These are phyloP conservation scores for Phyllosticta citrichinensis DNA, from an alignment of 2,329 filamentous ascomycete species.

Conservation along the genomic window DNA sequence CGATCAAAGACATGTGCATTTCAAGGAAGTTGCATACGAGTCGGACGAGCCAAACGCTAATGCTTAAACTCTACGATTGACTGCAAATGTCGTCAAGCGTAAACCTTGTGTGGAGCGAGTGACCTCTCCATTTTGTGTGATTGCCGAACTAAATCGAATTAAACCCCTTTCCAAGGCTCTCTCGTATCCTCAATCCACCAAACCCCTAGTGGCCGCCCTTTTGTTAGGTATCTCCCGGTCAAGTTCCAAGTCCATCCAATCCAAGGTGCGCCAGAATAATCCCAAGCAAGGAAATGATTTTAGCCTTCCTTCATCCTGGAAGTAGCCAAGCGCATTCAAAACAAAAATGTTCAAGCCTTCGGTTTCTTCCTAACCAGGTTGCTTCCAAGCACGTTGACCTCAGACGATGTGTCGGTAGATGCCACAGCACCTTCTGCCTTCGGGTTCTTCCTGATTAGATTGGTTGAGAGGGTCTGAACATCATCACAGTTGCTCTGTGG, in stretches of 20 bases:
- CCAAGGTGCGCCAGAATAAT: background rate
- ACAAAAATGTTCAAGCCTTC: constrained; percentile 13
- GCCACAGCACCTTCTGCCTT: background rate
- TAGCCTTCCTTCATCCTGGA: background rate
- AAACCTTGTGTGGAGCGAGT: background rate
- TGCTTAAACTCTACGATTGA: background rate
- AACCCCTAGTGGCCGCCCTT: background rate
- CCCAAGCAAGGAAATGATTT: background rate
- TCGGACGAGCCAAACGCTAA: background rate
- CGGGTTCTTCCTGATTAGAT: constrained; percentile 2
- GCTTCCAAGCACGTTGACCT: constrained; percentile 9
- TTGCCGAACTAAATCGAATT: background rate
- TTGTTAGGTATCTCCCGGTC: background rate
- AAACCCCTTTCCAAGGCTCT: background rate
- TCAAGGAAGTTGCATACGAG: background rate
- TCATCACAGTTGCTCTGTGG: background rate
- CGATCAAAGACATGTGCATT: background rate
- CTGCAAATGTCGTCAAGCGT: background rate
- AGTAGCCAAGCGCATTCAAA: background rate
- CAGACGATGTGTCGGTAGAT: background rate
- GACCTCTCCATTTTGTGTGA: background rate
- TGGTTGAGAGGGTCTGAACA: constrained; percentile 1
- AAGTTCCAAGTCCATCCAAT: background rate
- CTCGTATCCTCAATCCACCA: background rate
- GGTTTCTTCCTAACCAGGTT: constrained; percentile 24